Conservation (phyloP, 2,329 filamentous ascomycete species). For the Claviceps pazoutovae region DNA sequence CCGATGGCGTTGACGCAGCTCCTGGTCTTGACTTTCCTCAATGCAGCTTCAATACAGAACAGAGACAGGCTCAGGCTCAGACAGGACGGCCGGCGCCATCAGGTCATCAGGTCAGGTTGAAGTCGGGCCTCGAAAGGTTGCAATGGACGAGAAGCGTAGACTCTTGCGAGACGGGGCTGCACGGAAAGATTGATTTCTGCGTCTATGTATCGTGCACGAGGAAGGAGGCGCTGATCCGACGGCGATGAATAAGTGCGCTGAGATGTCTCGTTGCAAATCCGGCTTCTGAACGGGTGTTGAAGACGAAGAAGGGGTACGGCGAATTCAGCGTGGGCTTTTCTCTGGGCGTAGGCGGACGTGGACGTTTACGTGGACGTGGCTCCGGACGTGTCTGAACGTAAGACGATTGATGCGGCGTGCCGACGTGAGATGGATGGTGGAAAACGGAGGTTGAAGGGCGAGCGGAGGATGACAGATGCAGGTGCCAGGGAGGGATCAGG, state of each 20-base stretch:
- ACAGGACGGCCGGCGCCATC: slow-evolving; percentile 7
- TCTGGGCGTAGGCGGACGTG: not conserved
- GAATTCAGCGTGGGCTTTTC: not conserved
- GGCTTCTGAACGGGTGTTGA: not conserved
- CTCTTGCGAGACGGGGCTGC: not conserved
- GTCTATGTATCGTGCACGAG: not conserved
- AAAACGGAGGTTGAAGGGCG: not conserved
- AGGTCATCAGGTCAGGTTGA: slow-evolving; percentile 6
- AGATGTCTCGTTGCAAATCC: not conserved
- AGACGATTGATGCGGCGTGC: not conserved
- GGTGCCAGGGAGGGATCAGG: not conserved
- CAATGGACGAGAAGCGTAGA: not conserved
- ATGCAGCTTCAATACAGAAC: slow-evolving; percentile 2
- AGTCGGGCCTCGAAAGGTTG: not conserved
- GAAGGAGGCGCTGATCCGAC: not conserved
- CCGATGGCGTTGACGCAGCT: not conserved
- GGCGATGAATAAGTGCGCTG: not conserved
- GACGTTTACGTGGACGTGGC: not conserved
- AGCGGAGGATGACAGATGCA: not conserved
- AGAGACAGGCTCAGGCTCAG: slow-evolving; percentile 6
- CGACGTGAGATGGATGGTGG: not conserved
- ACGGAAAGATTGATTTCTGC: not conserved
- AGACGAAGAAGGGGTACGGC: not conserved
- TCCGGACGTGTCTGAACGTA: too few relatives aligned
- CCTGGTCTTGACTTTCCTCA: not conserved